A percentile compares a stretch with the other conserved stretches of the same genome.
These are phyloP conservation scores for Orbilia quercus DNA, from an alignment of 2,329 filamentous ascomycete genomes.

Conservation along the genomic window DNA sequence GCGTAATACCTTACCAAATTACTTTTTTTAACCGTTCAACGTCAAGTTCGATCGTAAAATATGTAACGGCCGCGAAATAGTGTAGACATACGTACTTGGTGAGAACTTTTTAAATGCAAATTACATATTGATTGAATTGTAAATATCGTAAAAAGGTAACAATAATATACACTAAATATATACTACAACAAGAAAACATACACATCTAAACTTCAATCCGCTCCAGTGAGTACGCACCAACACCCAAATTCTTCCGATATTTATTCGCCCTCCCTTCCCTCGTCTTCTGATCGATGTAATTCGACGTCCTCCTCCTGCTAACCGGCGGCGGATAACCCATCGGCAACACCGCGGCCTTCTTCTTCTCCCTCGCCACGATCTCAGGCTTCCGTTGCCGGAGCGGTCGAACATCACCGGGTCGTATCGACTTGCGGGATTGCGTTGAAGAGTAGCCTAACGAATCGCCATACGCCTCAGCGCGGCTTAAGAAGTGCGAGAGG, in stretches of 20 bases:
- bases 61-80: too few relatives aligned
- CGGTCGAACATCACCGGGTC: constrained; percentile 35
- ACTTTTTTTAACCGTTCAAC: background rate
- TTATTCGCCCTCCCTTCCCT: constrained; percentile 42
- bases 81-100: background rate
- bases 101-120: background rate
- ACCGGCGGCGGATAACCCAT: constrained; percentile 51
- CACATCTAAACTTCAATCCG: constrained; percentile 41
- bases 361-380: constrained; percentile 43
- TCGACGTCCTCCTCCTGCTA: constrained; percentile 60
- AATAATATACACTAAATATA: constrained; percentile 34
- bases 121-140: background rate
- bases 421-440: constrained; percentile 27
- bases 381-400: constrained; percentile 42
- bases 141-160: background rate
- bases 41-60: too few relatives aligned
- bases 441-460: constrained; percentile 21
- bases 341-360: constrained; percentile 50
- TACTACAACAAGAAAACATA: background rate
- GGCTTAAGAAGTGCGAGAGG: constrained; percentile 40
- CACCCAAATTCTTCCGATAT: constrained; percentile 45
- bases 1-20: background rate
- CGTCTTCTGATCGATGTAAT: constrained; percentile 28
- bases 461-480: constrained; percentile 41
- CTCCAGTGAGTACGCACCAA: constrained; percentile 54